A percentile compares a stretch with the other conserved stretches of the same genome.
Evolutionary conservation across 208 protist genomes (phyloP).

Genomic region (Trypanosoma vivax): DNA sequence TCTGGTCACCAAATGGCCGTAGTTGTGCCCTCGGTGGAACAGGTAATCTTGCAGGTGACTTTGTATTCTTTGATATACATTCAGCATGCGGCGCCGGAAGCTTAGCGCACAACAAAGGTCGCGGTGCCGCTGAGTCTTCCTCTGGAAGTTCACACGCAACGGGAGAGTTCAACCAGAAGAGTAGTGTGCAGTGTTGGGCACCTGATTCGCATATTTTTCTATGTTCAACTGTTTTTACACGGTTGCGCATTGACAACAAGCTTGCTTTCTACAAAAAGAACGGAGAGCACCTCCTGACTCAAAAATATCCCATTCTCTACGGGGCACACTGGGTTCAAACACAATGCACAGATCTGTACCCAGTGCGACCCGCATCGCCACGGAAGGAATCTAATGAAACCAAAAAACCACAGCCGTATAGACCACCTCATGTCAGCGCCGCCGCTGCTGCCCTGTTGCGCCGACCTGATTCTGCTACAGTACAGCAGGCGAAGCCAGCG

Average conservation of each 20-base stretch:
- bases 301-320: slow-evolving; percentile 72
- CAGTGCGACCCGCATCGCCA: slow-evolving; percentile 39
- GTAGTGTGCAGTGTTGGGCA: slow-evolving; percentile 72
- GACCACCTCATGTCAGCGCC: slow-evolving; percentile 49
- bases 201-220: slow-evolving; percentile 81
- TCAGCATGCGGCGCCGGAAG: not conserved
- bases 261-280: slow-evolving; percentile 71
- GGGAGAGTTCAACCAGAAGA: slow-evolving; percentile 82
- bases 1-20: slow-evolving; percentile 69
- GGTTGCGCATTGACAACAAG: slow-evolving; percentile 83
- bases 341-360: slow-evolving; percentile 26
- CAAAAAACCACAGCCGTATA: slow-evolving; percentile 69
- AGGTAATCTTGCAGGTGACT: slow-evolving; percentile 86
- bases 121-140: not conserved
- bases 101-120: not conserved
- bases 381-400: slow-evolving; percentile 26
- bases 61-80: slow-evolving; percentile 41
- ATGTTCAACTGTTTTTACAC: slow-evolving; percentile 75
- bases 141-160: slow-evolving; percentile 28
- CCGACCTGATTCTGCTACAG: slow-evolving; percentile 33
- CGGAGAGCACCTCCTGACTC: slow-evolving; percentile 54
- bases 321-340: slow-evolving; percentile 72
- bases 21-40: slow-evolving; percentile 76
- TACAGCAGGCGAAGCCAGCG: slow-evolving; percentile 48
- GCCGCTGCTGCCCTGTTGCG: slow-evolving; percentile 55